Percentiles rank a stretch among this genome's conserved stretches.
phyloP scores from a whole-genome alignment of 139 green algal species.

The Asterochloris erici region DNA sequence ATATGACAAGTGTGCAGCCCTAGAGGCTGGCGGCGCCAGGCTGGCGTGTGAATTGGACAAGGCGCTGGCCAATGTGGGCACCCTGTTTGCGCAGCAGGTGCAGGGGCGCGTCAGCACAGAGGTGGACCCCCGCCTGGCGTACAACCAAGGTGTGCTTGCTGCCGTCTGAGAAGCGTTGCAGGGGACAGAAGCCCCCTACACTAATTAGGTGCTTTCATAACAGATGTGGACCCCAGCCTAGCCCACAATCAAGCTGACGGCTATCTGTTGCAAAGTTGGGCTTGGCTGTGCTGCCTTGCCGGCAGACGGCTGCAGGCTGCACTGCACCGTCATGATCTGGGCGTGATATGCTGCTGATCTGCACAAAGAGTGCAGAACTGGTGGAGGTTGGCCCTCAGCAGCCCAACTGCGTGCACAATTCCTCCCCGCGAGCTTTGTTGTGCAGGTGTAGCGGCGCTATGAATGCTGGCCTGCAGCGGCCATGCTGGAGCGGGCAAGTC shows the following conservation, averaged over 20 bases:
- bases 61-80: conserved; percentile 73
- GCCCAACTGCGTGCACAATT: too few species aligned
- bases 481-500: too few species aligned
- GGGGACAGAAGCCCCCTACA: neutral
- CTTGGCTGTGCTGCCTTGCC: too few species aligned
- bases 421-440: too few species aligned
- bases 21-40: conserved; percentile 14
- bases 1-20: conserved; percentile 49
- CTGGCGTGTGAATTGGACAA: conserved; percentile 57
- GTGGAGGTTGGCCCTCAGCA: too few species aligned
- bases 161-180: neutral
- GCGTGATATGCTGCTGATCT: too few species aligned
- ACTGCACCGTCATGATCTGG: too few species aligned
- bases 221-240: neutral
- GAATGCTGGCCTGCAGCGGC: too few species aligned
- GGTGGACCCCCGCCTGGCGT: conserved; percentile 68
- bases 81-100: conserved; percentile 61
- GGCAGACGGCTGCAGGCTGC: too few species aligned
- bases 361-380: too few species aligned
- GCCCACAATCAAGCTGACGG: neutral
- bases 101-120: conserved; percentile 70
- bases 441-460: too few species aligned
- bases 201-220: too few species aligned
- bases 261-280: neutral
- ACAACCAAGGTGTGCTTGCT: conserved; percentile 53